Evolutionary conservation across 176 grass and related monocot genomes (phyloP), one percentile per base, ranked within the genome.

Genomic region (Microstegium vimineum): DNA sequence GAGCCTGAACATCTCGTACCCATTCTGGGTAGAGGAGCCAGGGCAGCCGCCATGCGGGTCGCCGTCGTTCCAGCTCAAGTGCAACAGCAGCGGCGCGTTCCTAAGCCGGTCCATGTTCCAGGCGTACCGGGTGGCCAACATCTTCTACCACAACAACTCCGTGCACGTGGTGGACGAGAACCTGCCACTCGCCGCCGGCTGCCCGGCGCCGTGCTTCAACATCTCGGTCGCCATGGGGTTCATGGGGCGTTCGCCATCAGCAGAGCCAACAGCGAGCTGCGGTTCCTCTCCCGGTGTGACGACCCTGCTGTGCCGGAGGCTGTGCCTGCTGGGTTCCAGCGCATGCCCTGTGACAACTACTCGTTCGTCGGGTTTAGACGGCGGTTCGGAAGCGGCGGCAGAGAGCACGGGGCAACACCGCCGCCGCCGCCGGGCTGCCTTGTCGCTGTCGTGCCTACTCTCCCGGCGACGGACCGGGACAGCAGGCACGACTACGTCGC

Each of bases 1-100:
- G 30, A 59, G 11, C 38, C 46, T 76, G 64, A 42, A 18, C 70
- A 79, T 96, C 63, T 13, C 3, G 6, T 91, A 86, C 66, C 94
- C 94, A 5, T 93, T 93, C 94, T 86, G 73, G 74, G 47, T 93
- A 1, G 2, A 38, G 70, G 57, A 70, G n/a, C 67, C 67, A 6
- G 33, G 12, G 22, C 89, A 83, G 52, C 89, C 81, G 5, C 18
- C 32, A 1, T 88, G 81, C 81, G 87, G 87, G 28, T 84, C 76
- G 66, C 81, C 89, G 34, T 4, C 38, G 0, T 87, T 94, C 5
- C 28, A 76, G 23, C 75, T 97, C 35, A 25, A 42, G 0, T 97
- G 94, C 46, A 40, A 49, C 56, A 17, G 6, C 3, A 2, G 45
- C 61, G 5, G 3, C 2, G 38, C 59, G n/a, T 67, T 49, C 82